Conservation (phyloP, 805 yeast genomes). For the Saturnispora quitensis region DNA sequence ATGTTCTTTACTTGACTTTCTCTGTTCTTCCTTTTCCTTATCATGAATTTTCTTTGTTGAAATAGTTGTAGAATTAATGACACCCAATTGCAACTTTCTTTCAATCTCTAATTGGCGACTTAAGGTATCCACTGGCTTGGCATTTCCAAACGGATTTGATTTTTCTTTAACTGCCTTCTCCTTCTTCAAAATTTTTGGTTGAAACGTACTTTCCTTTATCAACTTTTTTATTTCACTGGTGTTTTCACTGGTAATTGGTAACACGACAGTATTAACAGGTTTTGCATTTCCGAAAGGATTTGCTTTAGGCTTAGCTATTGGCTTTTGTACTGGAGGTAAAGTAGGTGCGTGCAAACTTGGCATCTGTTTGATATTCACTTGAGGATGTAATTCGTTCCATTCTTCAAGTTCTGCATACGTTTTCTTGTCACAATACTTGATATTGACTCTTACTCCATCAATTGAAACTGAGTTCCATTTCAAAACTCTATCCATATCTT, state of each 20-base stretch:
- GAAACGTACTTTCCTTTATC: slow-evolving; percentile 3
- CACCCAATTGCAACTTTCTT: slow-evolving; percentile 33
- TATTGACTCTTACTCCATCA: slow-evolving; percentile 28
- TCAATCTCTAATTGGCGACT: slow-evolving; percentile 59
- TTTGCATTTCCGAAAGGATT: slow-evolving; percentile 75
- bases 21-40: slow-evolving; percentile 1
- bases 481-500: slow-evolving; percentile 46
- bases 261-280: slow-evolving; percentile 38
- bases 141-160: slow-evolving; percentile 71
- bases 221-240: slow-evolving; percentile 3
- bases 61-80: slow-evolving; percentile 35
- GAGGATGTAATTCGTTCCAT: slow-evolving; percentile 18
- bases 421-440: slow-evolving; percentile 30
- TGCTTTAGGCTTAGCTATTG: slow-evolving; percentile 25
- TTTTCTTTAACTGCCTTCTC: not conserved
- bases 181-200: not conserved
- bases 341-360: not conserved
- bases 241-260: slow-evolving; percentile 13
- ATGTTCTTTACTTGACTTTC: not conserved
- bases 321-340: not conserved
- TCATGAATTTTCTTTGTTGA: slow-evolving; percentile 16
- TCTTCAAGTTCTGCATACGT: slow-evolving; percentile 30
- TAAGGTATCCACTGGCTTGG: slow-evolving; percentile 75
- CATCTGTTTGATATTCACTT: not conserved
- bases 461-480: slow-evolving; percentile 51